Evolutionary conservation across 306 rosid species (phyloP), one percentile per base, ranked within the genome.

Genomic region (Betula pendula): DNA sequence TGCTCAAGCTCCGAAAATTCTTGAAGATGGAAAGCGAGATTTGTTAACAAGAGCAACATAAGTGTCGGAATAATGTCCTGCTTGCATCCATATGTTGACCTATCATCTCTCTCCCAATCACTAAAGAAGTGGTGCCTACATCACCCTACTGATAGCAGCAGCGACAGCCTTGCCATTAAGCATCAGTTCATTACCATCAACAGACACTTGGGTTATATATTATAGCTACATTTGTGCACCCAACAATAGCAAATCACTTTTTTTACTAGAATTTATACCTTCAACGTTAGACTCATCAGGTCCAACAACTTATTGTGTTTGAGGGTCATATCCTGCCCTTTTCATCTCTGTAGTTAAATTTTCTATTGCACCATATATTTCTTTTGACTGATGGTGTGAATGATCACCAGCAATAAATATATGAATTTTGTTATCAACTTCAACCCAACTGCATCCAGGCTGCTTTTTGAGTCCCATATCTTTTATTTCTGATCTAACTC

Each of bases 401-500:
- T 22, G 49, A 58, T 85, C 84, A 52, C 84, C 48, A 0, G 86
- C 80, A 42, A 56, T 53, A 65, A 85, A 82, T 9, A 47, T 27
- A 48, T 79, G 80, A 62, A 82, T 48, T 35, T 20, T 63, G 59
- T 56, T 79, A n/a, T 82, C 75, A 40, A 79, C 77, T 79, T 82
- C 86, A 76, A 79, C 80, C 86, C 89, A 79, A 55, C 86, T 79
- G 60, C 89, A 82, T 10, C 89, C 84, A 17, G 80, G 86, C 7
- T 22, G 71, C 84, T 79, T 82, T 70, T 56, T 70, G 50, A 85
- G 86, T 38, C 86, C 79, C 83, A 59, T 62, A 56, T 38, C 79
- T 68, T 76, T 81, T 22, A 81, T 79, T 19, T 79, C 81, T 17
- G 76, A 67, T 65, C 86, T 85, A 58, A 79, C 65, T 70, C 77